Evolutionary conservation across 495 filamentous ascomycete species (phyloP), one percentile per base, ranked within the genome.

Genomic region (Bathelium albidoporum): DNA sequence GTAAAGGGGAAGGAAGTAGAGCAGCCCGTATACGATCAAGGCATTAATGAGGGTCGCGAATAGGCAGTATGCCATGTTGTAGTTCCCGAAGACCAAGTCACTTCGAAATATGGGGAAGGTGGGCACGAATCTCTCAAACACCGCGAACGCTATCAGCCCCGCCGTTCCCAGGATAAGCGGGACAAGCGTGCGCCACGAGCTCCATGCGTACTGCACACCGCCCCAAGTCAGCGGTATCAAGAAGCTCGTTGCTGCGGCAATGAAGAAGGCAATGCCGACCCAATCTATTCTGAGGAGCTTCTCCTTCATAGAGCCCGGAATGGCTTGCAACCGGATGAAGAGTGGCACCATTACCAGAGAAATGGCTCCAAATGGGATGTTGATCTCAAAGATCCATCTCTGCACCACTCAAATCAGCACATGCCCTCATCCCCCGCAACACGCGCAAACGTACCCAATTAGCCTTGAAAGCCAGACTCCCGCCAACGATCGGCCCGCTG

Each of bases 401-500:
- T 68, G 70, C 14, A 59, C 34, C 4, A 49, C 1, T 7, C 67
- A 49, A 45, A 73, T 43, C 3, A 63, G 59, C 36, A 79, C 65
- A 0, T 66, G 65, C 0, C 24, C 29, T 3, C 55, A 4, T 9
- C 2, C 9, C 9, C 24, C 9, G 3, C 43, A 49, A 11, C 18
- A 7, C 3, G 5, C 18, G 5, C 11, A 10, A 49, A 79, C 80
- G 80, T 24, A 75, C 58, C 87, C 87, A 90, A 26, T 76, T 78
- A 3, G 81, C 83, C 32, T 82, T 80, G 65, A 89, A 74, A 2
- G 87, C 77, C 64, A 90, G 88, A 0, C 79, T 84, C 24, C 72
- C 70, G 39, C 85, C 88, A 18, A 90, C 73, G 36, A 91, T 73
- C 2, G 88, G 88, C 0, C 88, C 87, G 2, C 76, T 76, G 0